Evolutionary conservation across 2,329 filamentous ascomycete genomes (phyloP), one percentile per base, ranked within the genome.

Genomic region (Colletotrichum australisinense): DNA sequence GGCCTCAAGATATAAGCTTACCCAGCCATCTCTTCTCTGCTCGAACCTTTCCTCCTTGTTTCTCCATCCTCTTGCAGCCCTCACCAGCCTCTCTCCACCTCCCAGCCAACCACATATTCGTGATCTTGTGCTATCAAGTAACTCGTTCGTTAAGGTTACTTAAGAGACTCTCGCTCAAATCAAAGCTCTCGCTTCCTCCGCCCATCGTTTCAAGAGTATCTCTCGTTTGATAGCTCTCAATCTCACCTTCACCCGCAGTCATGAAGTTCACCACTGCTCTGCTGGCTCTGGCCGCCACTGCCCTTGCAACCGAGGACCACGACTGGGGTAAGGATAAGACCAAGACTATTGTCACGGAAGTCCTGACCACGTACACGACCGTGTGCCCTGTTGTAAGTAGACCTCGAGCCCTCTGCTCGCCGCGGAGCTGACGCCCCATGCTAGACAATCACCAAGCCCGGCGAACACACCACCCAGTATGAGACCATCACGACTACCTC

Each of bases 401-500:
- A n/a, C 8, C 42, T 49, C 8, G 19, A 11, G 42, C 42, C 42
- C 42, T n/a, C 5, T 49, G n/a, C 3, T 4, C 5, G 42, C 11
- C 11, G 19, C 19, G 8, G 7, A 11, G 19, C 42, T 49, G 19
- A 49, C 42, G 8, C 4, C 2, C 19, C 19, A 11, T n/a, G 8
- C 5, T 49, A 49, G 42, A 75, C 73, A 26, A 59, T 63, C 32
- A 79, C 77, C 52, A 71, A 74, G 64, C 72, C 73, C 28, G 69
- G 56, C 8, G 73, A 73, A 4, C 76, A 75, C 24, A 76, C 75
- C 38, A 77, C 75, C 0, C 66, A 78, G 22, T 74, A 74, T 68
- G 75, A 72, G 24, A 78, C 78, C 7, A 77, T 79, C 59, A 81
- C 78, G 1, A 77, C 77, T 5, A 79, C 79, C 28, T 77, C 76